Evolutionary conservation across 2,329 filamentous ascomycete genomes (phyloP), one percentile per base, ranked within the genome.

Genomic region (Gremmenia infestans): DNA sequence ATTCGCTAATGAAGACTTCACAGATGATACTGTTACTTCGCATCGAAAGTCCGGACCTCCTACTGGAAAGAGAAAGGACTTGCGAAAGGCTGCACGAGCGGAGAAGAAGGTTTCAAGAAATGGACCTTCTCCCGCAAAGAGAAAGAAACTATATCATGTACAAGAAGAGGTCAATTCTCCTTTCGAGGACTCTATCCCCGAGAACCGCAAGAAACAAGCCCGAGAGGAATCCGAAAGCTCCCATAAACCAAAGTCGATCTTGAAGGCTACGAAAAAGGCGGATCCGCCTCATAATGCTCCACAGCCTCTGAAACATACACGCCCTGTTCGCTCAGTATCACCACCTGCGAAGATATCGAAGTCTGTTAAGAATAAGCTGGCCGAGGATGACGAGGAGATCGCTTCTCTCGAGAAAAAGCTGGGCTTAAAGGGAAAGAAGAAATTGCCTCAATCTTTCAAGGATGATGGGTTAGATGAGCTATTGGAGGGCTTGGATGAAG

Each of bases 381-480:
- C 82, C 0, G 78, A 89, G 59, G 93, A 99, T 56, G 91, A 97
- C 67, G 89, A 85, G 2, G 91, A 96, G 64, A 97, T 99, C 63
- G 86, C 87, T 19, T 85, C 85, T 2, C 76, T 97, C 35, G 94
- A 99, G 74, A 91, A 87, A 71, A 95, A 89, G 67, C 75, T 99
- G 3, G 93, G 94, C 0, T 80, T 97, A 36, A 85, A 80, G 62
- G 83, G 84, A 23, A 87, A 87, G 58, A 95, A 91, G 67, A 86
- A 82, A 35, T 72, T 90, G 5, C 85, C 86, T 0, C 87, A 88
- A 62, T 78, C 84, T 0, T 91, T 92, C 64, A 81, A 83, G 19
- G 89, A 96, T 6, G 92, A 97, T 67, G 93, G 91, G 0, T 74
- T 97, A 2, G 90, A 86, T 43, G 87, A 89, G 54, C 72, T 99